phyloP scores from a whole-genome alignment of 164 flowering plant species.

The Protea cynaroides region DNA sequence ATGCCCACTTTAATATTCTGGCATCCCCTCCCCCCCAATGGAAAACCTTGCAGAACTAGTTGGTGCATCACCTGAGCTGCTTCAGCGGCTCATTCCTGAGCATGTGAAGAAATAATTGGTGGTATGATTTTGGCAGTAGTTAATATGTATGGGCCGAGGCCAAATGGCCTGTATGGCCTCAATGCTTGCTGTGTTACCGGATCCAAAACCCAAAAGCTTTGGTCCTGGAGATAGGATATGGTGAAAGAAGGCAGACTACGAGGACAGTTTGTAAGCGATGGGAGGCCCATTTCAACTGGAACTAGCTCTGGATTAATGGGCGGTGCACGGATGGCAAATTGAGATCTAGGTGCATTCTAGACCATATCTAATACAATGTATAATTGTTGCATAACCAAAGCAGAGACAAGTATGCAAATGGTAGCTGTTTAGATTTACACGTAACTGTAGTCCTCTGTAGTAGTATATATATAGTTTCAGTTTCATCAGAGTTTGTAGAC shows the following conservation, averaged over 20 bases:
- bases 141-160: constrained; percentile 6
- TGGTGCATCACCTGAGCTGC: constrained; percentile 52
- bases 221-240: background rate
- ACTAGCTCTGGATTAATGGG: background rate
- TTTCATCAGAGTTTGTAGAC: too few relatives aligned
- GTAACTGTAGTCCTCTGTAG: too few relatives aligned
- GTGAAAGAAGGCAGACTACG: background rate
- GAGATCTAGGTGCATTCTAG: background rate
- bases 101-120: constrained; percentile 33
- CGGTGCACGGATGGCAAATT: background rate
- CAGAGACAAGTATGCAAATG: too few relatives aligned
- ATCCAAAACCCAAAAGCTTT: background rate
- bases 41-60: constrained; percentile 45
- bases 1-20: background rate
- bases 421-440: too few relatives aligned
- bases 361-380: background rate
- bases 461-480: too few relatives aligned
- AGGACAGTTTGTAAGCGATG: background rate
- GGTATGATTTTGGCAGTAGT: constrained; percentile 1
- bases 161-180: background rate
- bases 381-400: background rate
- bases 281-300: background rate
- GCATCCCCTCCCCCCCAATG: background rate
- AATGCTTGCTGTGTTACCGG: constrained; percentile 5
- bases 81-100: constrained; percentile 65